Base-by-base conservation (phyloP, 2,329 filamentous ascomycete genomes). In the Chaetomiaceae sp. region DNA sequence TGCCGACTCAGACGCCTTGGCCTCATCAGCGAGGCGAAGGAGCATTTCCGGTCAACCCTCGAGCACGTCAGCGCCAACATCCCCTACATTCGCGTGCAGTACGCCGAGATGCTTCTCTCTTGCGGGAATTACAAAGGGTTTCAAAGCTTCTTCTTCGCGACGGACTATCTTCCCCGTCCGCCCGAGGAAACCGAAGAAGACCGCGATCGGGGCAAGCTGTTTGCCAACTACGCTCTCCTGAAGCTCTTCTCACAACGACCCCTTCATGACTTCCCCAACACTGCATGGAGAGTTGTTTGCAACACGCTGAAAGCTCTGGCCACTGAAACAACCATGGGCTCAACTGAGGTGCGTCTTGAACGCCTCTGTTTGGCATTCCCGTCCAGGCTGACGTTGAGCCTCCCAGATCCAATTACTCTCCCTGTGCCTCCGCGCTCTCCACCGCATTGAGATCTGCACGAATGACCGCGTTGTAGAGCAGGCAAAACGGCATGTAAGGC, bases 31-130 rank as follows among this genome's bases (percentile, higher is more conserved):
- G 47, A 60, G 3, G 59, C 59, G 12, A 54, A 56, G 38, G 27
- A 54, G 17, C 39, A 50, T 23, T 61, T 59, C 27, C 6, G 11
- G 17, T 25, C 39, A 6, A 37, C 25, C 8, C 56, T 61, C 7
- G 51, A 47, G 7, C 43, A 59, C 22, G 27, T 55, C 5, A 29
- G 38, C 22, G 36, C 27, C 11, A n/a, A n/a, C n/a, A 37, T 31
- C 3, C 59, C 58, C 2, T 60, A 54, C 27, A 23, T 60, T 9
- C 22, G 51, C 14, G 39, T 61, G n/a, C 58, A 57, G 23, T 58
- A 60, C 31, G 50, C 49, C 4, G 58, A 61, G 8, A 57, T 59
- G 52, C 45, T 61, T 6, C 29, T 51, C 9, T 27, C 42, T 6
- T 39, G 34, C 5, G 59, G 59, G 1, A 50, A 58, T 37, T 60